phyloP scores from a whole-genome alignment of 108 stramenopile genomes.

The Chaetoceros muelleri region DNA sequence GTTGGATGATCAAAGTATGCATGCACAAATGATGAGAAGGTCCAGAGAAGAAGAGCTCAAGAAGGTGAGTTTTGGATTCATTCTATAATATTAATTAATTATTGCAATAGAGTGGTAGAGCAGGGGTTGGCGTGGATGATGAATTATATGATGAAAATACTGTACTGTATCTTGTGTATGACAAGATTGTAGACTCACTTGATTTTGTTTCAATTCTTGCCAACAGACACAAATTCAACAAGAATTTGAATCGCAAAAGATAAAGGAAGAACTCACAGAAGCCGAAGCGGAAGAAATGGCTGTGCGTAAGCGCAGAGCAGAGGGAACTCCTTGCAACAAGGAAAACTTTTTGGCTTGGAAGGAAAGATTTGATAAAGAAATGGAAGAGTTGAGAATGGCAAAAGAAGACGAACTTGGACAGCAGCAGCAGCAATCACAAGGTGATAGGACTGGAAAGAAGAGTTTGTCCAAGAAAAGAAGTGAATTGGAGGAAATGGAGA shows the following conservation, averaged over 20 bases:
- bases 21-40: conserved; percentile 79
- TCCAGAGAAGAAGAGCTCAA: conserved; percentile 51
- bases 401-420: conserved; percentile 6
- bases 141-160: too few relatives aligned
- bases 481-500: conserved; percentile 33
- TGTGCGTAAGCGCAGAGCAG: conserved; percentile 72
- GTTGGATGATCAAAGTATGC: conserved; percentile 76
- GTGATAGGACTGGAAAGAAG: conserved; percentile 11
- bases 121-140: too few relatives aligned
- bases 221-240: conserved; percentile 50
- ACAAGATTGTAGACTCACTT: too few relatives aligned
- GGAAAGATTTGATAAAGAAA: conserved; percentile 54
- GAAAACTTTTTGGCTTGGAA: conserved; percentile 68
- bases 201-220: conserved; percentile 6
- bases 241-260: conserved; percentile 75
- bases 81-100: not conserved
- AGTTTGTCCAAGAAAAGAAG: conserved; percentile 18
- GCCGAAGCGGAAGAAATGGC: conserved; percentile 74
- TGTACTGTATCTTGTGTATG: not conserved
- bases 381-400: conserved; percentile 11
- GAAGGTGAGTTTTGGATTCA: conserved; percentile 34
- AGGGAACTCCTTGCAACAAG: conserved; percentile 69
- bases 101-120: too few relatives aligned
- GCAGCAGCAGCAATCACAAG: conserved; percentile 22
- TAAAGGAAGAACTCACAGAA: conserved; percentile 55